A percentile compares a stretch with the other conserved stretches of the same genome.
Evolutionary conservation across 2,329 filamentous ascomycete genomes (phyloP).

Genomic region (Phialocephala sp.): DNA sequence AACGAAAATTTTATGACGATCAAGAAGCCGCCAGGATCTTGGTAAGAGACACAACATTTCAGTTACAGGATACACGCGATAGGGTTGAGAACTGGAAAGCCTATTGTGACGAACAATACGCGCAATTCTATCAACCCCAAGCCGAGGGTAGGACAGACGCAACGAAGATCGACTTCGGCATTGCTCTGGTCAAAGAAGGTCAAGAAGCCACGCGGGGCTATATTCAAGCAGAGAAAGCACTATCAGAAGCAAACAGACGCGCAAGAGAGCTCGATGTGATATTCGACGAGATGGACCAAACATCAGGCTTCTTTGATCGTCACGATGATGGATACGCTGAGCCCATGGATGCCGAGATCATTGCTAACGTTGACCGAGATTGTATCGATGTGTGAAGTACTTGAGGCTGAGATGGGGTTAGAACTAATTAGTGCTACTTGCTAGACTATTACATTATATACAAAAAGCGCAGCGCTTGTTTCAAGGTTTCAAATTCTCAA

Average conservation of each 20-base stretch:
- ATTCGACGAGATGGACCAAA: slow-evolving; percentile 20
- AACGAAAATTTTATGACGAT: not conserved
- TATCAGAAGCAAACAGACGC: slow-evolving; percentile 8
- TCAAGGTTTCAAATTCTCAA: no score
- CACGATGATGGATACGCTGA: slow-evolving; percentile 31
- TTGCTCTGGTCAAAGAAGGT: slow-evolving; percentile 17
- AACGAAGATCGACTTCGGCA: slow-evolving; percentile 26
- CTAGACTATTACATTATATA: no score
- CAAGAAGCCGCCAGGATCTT: not conserved
- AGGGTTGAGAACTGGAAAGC: slow-evolving; percentile 24
- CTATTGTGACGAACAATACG: slow-evolving; percentile 19
- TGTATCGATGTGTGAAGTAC: slow-evolving; percentile 16
- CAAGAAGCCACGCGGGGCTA: slow-evolving; percentile 14
- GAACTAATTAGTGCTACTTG: not conserved
- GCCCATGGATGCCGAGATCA: slow-evolving; percentile 26
- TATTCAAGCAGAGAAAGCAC: slow-evolving; percentile 20
- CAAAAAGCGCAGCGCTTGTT: no score
- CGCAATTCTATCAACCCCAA: slow-evolving; percentile 9
- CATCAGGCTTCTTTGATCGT: slow-evolving; percentile 26
- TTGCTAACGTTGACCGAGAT: slow-evolving; percentile 24
- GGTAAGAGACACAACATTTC: not conserved
- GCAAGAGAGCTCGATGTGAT: slow-evolving; percentile 20
- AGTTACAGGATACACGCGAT: not conserved
- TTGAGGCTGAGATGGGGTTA: not conserved
- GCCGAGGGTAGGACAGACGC: slow-evolving; percentile 8